A percentile compares a stretch with the other conserved stretches of the same genome.
Conservation (phyloP, 2,329 filamentous ascomycete species). For the Trichoderma sp. region DNA sequence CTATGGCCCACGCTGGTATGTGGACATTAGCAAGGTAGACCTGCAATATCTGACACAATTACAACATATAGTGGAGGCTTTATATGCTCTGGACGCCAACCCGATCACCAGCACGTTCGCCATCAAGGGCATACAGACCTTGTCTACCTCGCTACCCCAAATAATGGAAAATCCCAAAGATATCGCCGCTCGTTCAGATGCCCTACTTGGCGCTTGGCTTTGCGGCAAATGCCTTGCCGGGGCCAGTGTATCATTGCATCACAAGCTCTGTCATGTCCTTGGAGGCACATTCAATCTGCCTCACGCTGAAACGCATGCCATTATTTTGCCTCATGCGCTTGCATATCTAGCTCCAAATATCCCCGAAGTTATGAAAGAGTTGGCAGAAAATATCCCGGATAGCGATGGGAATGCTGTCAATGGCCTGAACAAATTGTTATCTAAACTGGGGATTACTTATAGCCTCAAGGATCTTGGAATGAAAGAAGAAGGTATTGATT, state of each 20-base stretch:
- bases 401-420: slow-evolving; percentile 57
- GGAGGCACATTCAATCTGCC: slow-evolving; percentile 63
- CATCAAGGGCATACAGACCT: slow-evolving; percentile 52
- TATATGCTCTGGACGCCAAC: slow-evolving; percentile 61
- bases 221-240: slow-evolving; percentile 59
- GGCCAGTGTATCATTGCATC: slow-evolving; percentile 62
- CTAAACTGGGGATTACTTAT: slow-evolving; percentile 52
- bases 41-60: neutral
- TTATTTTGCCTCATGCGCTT: slow-evolving; percentile 60
- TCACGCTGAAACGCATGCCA: slow-evolving; percentile 64
- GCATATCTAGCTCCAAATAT: slow-evolving; percentile 59
- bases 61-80: slow-evolving; percentile 49
- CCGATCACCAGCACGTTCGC: slow-evolving; percentile 59
- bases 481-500: slow-evolving; percentile 59
- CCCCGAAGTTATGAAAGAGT: slow-evolving; percentile 48
- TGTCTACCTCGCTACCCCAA: slow-evolving; percentile 52
- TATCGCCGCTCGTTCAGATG: slow-evolving; percentile 26
- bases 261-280: slow-evolving; percentile 65
- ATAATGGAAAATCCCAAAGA: slow-evolving; percentile 44
- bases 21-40: neutral
- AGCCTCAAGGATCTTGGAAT: slow-evolving; percentile 54
- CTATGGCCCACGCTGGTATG: slow-evolving; percentile 59
- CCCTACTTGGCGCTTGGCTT: slow-evolving; percentile 63
- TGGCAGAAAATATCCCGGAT: slow-evolving; percentile 53
- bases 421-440: slow-evolving; percentile 54